These are phyloP conservation scores for Penicillium sp. DNA, from an alignment of 2,329 filamentous ascomycete genomes.

Conservation along the genomic window DNA sequence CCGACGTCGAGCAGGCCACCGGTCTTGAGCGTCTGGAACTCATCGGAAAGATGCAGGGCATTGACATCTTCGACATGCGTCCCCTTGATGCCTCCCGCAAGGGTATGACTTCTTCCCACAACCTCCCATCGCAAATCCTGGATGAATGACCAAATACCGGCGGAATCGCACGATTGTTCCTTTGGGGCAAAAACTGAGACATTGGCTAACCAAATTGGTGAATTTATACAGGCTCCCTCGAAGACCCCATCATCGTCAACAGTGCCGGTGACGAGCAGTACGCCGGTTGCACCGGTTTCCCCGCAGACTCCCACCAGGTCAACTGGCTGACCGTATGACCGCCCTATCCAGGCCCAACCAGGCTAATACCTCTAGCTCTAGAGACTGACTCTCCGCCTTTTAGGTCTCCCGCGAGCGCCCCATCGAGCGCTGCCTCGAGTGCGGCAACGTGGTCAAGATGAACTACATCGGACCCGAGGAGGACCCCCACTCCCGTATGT, in stretches of 20 bases:
- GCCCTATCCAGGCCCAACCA: neutral
- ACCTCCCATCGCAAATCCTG: neutral
- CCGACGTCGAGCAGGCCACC: conserved; percentile 91
- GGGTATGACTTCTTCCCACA: conserved; percentile 58
- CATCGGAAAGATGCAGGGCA: conserved; percentile 97
- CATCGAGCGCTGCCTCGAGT: conserved; percentile 92
- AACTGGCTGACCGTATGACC: conserved; percentile 80
- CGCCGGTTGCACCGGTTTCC: conserved; percentile 90
- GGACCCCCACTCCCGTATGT: conserved; percentile 60
- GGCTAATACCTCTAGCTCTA: neutral
- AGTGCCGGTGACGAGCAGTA: conserved; percentile 96
- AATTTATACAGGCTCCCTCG: conserved; percentile 66
- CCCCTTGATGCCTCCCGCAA: conserved; percentile 86
- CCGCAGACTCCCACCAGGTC: conserved; percentile 86
- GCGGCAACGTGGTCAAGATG: conserved; percentile 96
- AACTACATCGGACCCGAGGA: conserved; percentile 86
- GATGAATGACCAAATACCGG: neutral
- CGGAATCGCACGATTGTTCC: neutral
- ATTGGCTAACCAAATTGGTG: conserved; percentile 8
- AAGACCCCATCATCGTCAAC: conserved; percentile 86
- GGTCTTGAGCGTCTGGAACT: conserved; percentile 99
- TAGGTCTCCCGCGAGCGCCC: conserved; percentile 86
- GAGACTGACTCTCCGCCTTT: conserved; percentile 1
- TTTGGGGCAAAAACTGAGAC: neutral
- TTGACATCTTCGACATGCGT: conserved; percentile 98